Evolutionary conservation across 2,329 filamentous ascomycete genomes (phyloP), one percentile per base, ranked within the genome.

Genomic region (Diaporthe longicolla): DNA sequence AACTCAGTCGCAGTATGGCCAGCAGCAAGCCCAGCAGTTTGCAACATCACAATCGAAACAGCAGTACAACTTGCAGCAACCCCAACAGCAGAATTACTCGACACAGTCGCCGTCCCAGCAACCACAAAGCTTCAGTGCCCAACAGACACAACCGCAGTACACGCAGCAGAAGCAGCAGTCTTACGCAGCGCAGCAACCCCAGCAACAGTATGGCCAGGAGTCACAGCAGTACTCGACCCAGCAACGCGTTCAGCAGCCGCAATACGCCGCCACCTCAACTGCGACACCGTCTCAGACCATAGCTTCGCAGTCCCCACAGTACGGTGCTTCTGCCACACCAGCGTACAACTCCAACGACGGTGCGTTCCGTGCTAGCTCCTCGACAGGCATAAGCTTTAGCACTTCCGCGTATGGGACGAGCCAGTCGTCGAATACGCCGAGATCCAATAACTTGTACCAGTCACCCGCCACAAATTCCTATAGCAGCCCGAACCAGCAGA

Each of bases 231-330:
- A 76, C 58, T 61, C 74, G 10, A 73, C 77, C 7, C 79, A 80
- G 65, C 77, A 78, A 54, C 78, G 79, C 50, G 79, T 79, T 54
- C 78, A 78, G 72, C 78, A 78, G 40, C 79, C 80, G 45, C 74
- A 78, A 19, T 76, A 76, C 35, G 66, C 72, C 19, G 76, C 78
- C 9, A 77, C 73, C 24, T 77, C 77, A 8, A 68, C 78, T 24
- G 74, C 71, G 15, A 75, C 76, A 11, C 59, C 75, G 21, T 77
- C 80, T 17, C 80, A 79, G 55, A 65, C 77, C 29, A n/a, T 76
- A 24, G 66, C 79, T 9, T 76, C 78, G 21, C 79, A 79, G 21
- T 78, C 80, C 24, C 76, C 79, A 5, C 79, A 80, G 35, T 81
- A 80, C 52, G 72, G 76, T 26, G 13, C 79, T 24, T 73, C 79